Percentiles rank a stretch among this genome's conserved stretches.
phyloP scores from a whole-genome alignment of 1,284 basidiomycete species.

The Exsudoporus floridanus region DNA sequence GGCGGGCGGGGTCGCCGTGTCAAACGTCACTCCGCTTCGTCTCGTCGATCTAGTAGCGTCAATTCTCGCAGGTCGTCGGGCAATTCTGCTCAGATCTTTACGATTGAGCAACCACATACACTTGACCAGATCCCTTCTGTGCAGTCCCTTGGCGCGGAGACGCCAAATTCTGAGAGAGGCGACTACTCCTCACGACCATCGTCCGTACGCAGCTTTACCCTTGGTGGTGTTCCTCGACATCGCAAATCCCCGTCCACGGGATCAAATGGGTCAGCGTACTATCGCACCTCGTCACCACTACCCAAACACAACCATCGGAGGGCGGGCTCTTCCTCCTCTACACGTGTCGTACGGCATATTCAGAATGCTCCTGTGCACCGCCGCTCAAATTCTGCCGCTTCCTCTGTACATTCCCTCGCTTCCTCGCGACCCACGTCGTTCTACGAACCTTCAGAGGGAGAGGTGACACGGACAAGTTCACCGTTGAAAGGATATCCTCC shows the following conservation, averaged over 20 bases:
- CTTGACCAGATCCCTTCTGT: slow-evolving; percentile 53
- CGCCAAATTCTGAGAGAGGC: slow-evolving; percentile 77
- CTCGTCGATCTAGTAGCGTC: slow-evolving; percentile 77
- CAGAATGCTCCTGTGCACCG: slow-evolving; percentile 51
- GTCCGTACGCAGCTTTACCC: slow-evolving; percentile 67
- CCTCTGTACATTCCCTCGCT: slow-evolving; percentile 66
- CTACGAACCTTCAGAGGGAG: slow-evolving; percentile 71
- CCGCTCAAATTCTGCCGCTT: slow-evolving; percentile 71
- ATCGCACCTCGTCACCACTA: slow-evolving; percentile 64
- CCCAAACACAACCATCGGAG: slow-evolving; percentile 65
- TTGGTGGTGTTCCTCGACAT: slow-evolving; percentile 49
- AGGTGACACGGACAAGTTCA: slow-evolving; percentile 52
- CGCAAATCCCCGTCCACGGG: slow-evolving; percentile 74
- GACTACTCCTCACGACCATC: slow-evolving; percentile 72
- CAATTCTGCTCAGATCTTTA: slow-evolving; percentile 58
- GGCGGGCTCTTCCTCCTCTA: slow-evolving; percentile 72
- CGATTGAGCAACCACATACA: slow-evolving; percentile 54
- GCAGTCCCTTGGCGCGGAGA: slow-evolving; percentile 68
- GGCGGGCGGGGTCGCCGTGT: slow-evolving; percentile 50
- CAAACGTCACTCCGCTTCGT: slow-evolving; percentile 66
- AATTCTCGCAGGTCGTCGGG: slow-evolving; percentile 75
- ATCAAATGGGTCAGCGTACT: slow-evolving; percentile 65
- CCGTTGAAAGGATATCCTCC: slow-evolving; percentile 47
- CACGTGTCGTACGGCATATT: slow-evolving; percentile 69
- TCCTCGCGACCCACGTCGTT: slow-evolving; percentile 74